Evolutionary conservation across 1,139 yeast genomes (phyloP).

Genomic region (Spathaspora sp.): DNA sequence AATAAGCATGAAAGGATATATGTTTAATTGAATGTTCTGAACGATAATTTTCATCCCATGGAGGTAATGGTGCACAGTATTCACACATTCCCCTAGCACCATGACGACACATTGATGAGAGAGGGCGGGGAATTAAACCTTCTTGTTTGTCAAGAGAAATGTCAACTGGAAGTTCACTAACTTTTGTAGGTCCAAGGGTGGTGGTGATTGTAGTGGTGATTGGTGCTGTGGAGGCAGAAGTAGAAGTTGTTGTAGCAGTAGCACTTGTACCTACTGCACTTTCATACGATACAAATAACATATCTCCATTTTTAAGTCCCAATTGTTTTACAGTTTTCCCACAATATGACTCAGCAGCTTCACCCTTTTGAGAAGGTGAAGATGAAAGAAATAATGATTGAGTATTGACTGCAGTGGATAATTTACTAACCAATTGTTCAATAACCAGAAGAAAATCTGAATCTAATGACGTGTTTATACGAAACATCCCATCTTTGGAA

Average conservation of each 20-base stretch:
- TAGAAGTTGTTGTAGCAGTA: conserved; percentile 7
- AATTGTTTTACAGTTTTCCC: conserved; percentile 50
- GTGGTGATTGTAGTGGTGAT: conserved; percentile 9
- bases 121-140: conserved; percentile 71
- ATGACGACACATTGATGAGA: conserved; percentile 74
- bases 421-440: conserved; percentile 38
- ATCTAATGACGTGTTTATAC: conserved; percentile 53
- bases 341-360: conserved; percentile 41
- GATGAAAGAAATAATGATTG: conserved; percentile 40
- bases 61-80: conserved; percentile 92
- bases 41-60: conserved; percentile 83
- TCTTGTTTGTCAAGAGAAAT: conserved; percentile 60
- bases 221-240: conserved; percentile 9
- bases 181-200: conserved; percentile 18
- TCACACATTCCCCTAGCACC: conserved; percentile 97
- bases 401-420: conserved; percentile 28
- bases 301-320: conserved; percentile 79
- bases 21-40: conserved; percentile 82
- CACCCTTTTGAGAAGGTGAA: conserved; percentile 50
- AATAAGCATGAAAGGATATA: conserved; percentile 79
- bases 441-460: conserved; percentile 52
- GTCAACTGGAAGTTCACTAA: conserved; percentile 61
- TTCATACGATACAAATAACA: conserved; percentile 61
- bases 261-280: conserved; percentile 10
- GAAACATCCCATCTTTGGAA: conserved; percentile 77